Evolutionary conservation across 2,329 filamentous ascomycete species (phyloP), one percentile per base, ranked within the genome.

Genomic region (Dothiorella sarmentorum): DNA sequence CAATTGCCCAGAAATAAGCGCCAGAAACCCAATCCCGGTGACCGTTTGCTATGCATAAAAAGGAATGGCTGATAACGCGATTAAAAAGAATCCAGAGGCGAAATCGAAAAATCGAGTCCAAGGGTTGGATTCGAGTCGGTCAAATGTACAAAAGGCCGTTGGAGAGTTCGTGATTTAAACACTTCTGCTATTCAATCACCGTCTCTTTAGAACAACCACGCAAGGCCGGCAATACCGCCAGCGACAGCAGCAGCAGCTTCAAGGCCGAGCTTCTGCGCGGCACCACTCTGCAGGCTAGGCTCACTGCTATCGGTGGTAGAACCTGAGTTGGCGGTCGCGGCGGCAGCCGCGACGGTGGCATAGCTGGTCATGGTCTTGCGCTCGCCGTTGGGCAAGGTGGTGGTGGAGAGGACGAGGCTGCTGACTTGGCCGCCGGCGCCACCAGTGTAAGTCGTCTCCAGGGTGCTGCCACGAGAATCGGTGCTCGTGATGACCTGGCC

Each of bases 401-500:
- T 71, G 1, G 70, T 73, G 35, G 69, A 59, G 3, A 79, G 63
- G 27, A 74, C 68, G 26, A 80, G 61, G 45, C 69, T 68, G 62
- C 68, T 74, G 18, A 80, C 72, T 7, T 62, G 65, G 18, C 72
- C 76, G 44, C 71, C 76, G 17, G 13, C 15, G 45, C 65, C 68
- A 3, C 78, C 78, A 1, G 76, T 78, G 63, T 75, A 78, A 1
- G 78, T 80, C 2, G 78, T 76, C 52, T 77, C 62, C 58, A 79
- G 72, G 3, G 75, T 75, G 35, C 65, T 61, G 22, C 78, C 78
- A 7, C 61, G 22, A 2, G 63, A 66, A 61, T 80, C 68, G 10
- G 76, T 80, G 15, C 68, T 67, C 9, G 78, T 80, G 42, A 78
- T 66, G 18, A 77, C 72, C 44, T 76, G 69, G 47, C 76, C 76